Evolutionary conservation across 805 yeast species (phyloP).

Genomic region (Candida sanyiensis): DNA sequence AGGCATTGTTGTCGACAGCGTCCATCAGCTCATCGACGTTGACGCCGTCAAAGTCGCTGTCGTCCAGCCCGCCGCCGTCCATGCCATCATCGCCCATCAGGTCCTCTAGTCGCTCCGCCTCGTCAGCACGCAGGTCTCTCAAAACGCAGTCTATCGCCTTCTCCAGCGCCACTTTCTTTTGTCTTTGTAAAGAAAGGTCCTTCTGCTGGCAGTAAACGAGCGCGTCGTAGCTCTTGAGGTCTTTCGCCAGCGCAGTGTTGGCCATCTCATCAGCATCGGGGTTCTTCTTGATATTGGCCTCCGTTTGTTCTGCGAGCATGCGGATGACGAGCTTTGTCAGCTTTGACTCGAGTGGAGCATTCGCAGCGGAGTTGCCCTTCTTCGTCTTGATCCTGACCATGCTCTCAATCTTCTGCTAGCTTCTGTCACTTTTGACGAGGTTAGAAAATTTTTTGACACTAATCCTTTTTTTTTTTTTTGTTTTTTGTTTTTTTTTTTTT

Average conservation of each 20-base stretch:
- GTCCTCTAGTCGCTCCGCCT: slow-evolving; percentile 42
- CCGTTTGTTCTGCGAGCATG: slow-evolving; percentile 55
- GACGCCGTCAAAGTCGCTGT: slow-evolving; percentile 33
- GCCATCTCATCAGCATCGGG: slow-evolving; percentile 28
- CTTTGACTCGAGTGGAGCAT: slow-evolving; percentile 45
- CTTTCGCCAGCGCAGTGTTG: slow-evolving; percentile 55
- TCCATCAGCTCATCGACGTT: slow-evolving; percentile 52
- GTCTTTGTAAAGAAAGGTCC: slow-evolving; percentile 62
- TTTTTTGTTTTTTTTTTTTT: too few species aligned
- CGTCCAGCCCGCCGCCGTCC: slow-evolving; percentile 27
- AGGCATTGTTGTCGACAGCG: slow-evolving; percentile 55
- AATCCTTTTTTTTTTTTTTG: too few species aligned
- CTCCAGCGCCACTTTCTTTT: slow-evolving; percentile 58
- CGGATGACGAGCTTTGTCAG: slow-evolving; percentile 49
- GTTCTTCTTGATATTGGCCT: slow-evolving; percentile 31
- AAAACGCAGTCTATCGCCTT: slow-evolving; percentile 59
- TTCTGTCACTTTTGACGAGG: too few species aligned
- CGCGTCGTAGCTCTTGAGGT: slow-evolving; percentile 46
- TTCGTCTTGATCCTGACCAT: slow-evolving; percentile 32
- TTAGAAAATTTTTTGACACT: too few species aligned
- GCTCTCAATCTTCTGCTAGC: too few species aligned
- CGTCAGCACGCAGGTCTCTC: slow-evolving; percentile 51
- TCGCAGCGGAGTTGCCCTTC: slow-evolving; percentile 20
- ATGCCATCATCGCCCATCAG: slow-evolving; percentile 24
- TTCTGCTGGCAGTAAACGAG: slow-evolving; percentile 54